Base-by-base conservation (phyloP, 331 rosid species). In the Malus hybrid region DNA sequence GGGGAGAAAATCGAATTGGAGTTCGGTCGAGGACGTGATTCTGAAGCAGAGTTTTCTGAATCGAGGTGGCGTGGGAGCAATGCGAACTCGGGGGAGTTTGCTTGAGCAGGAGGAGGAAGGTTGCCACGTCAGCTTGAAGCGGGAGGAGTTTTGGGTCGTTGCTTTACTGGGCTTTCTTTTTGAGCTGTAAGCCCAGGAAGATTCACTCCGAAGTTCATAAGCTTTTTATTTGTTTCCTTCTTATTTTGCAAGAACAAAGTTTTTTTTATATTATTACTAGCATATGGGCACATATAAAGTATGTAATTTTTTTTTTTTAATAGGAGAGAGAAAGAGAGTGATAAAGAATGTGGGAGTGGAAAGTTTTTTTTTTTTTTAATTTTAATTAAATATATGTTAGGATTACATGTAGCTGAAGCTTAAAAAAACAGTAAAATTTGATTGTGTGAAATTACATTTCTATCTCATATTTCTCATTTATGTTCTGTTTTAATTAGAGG, bases 111-210 rank as follows among this genome's bases (percentile, higher is more conserved):
- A 22, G 22, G 32, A 54, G 15, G 66, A 20, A 42, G 6, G 56
- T 36, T 34, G 39, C 67, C 79, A 65, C 79, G 79, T 76, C 73
- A 52, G 57, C 28, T 20, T 33, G 15, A 34, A 20, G 29, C 9
- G 24, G 67, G 20, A n/a, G 1, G 48, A 6, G 6, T 7, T 50
- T 75, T 50, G 71, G 71, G 71, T 46, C 65, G 31, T 31, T n/a
- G 24, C 31, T 59, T 11, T 11, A 5, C 39, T 10, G 18, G 42
- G 74, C 10, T 54, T 18, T 9, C 18, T 19, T 33, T 29, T 66
- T 10, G 3, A 18, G 28, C 8, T 0, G 10, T 16, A 29, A 29
- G 46, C 44, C 63, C 63, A 70, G 3, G 1, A 19, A 4, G 28
- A 2, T 9, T 10, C 13, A 22, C 13, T 59, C 32, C 32, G 32